Evolutionary conservation across 1,139 yeast species (phyloP).

Genomic region (Tardiomyces digboiensis): DNA sequence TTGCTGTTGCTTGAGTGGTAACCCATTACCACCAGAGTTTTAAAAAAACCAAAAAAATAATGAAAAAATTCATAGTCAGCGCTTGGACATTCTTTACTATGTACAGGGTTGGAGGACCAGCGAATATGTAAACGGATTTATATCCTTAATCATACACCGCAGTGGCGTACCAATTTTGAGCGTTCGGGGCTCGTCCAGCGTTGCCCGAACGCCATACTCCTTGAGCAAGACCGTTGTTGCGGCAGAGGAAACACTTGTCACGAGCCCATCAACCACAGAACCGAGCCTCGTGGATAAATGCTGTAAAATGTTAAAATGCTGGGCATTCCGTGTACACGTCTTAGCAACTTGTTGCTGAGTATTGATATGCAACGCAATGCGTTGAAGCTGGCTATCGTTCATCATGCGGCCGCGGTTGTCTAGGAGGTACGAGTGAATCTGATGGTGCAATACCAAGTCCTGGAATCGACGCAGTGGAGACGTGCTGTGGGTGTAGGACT

Average conservation of each 20-base stretch:
- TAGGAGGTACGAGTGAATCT: conserved; percentile 35
- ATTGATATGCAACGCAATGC: background rate
- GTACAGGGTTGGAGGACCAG: background rate
- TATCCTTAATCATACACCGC: background rate
- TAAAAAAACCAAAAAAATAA: background rate
- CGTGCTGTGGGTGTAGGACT: conserved; percentile 61
- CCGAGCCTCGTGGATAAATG: background rate
- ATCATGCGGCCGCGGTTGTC: conserved; percentile 2
- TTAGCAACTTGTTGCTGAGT: background rate
- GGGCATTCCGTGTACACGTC: background rate
- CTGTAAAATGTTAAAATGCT: background rate
- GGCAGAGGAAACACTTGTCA: background rate
- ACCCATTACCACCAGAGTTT: too few relatives aligned
- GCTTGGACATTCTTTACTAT: background rate
- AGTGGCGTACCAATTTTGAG: background rate
- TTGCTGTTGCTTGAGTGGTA: too few relatives aligned
- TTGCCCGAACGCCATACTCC: background rate
- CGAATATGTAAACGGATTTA: background rate
- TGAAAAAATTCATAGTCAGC: too few relatives aligned
- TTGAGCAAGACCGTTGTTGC: background rate
- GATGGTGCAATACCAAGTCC: conserved; percentile 78
- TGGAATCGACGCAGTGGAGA: conserved; percentile 81
- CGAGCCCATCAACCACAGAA: background rate
- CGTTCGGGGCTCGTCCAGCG: background rate
- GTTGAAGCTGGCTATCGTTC: background rate